Percentiles rank a stretch among this genome's conserved stretches.
Conservation (phyloP, 305 asterid genomes). For the Fraxinus floribunda region DNA sequence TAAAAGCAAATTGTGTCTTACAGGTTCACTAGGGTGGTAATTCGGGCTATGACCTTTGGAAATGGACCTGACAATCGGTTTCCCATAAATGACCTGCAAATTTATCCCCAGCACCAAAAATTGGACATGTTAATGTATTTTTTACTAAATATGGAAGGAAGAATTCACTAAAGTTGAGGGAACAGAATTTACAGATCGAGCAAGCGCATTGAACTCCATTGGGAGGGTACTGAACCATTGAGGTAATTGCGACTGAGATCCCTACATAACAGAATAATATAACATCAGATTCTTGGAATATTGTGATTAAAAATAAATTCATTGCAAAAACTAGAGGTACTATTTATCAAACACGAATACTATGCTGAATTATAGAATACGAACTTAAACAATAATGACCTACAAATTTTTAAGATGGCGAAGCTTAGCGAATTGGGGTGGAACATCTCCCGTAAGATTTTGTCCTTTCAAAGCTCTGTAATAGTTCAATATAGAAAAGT, state of each 20-base stretch:
- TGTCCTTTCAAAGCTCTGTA: constrained; percentile 81
- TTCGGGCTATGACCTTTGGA: constrained; percentile 62
- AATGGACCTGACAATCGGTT: constrained; percentile 84
- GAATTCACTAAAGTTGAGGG: background rate
- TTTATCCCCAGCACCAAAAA: constrained; percentile 6
- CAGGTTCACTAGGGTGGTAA: constrained; percentile 68
- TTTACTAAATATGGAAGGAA: background rate
- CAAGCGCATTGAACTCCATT: constrained; percentile 74
- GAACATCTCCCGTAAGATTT: constrained; percentile 65
- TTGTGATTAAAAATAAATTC: background rate
- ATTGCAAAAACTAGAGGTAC: background rate
- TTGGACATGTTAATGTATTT: background rate
- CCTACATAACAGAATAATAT: constrained; percentile 42
- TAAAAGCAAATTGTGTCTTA: constrained; percentile 35
- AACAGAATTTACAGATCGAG: constrained; percentile 52
- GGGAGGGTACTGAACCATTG: constrained; percentile 67
- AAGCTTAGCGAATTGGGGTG: constrained; percentile 68
- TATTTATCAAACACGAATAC: background rate
- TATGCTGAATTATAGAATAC: constrained; percentile 12
- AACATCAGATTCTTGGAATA: background rate
- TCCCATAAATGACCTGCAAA: constrained; percentile 91
- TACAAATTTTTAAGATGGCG: constrained; percentile 69
- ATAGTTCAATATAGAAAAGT: constrained; percentile 19
- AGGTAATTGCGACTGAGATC: constrained; percentile 83
- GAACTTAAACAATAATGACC: constrained; percentile 27